These are phyloP conservation scores for Polygonum maritimum DNA, from an alignment of 148 eudicot species.

Conservation along the genomic window DNA sequence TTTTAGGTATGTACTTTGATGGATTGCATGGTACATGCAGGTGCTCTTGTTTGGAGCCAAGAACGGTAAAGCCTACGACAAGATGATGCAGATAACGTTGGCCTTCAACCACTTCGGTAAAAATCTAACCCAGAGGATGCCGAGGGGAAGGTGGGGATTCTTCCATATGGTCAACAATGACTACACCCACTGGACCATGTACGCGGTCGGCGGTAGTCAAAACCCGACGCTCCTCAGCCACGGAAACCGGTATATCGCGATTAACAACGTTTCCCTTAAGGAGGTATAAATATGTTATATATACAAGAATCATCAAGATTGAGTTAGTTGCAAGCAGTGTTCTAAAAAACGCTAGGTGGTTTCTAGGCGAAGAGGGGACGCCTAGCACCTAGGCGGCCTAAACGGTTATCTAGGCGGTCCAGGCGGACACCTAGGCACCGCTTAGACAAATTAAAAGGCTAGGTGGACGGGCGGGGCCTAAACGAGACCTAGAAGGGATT, in stretches of 20 bases:
- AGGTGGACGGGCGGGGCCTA: too few relatives aligned
- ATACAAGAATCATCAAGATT: too few relatives aligned
- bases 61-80: conserved; percentile 26
- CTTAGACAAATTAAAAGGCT: too few relatives aligned
- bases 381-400: too few relatives aligned
- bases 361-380: too few relatives aligned
- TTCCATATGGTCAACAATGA: conserved; percentile 60
- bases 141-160: conserved; percentile 55
- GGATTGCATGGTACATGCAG: not conserved
- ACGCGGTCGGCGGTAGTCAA: conserved; percentile 58
- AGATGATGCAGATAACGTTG: conserved; percentile 58
- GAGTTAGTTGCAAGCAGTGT: too few relatives aligned
- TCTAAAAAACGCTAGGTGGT: too few relatives aligned
- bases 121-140: conserved; percentile 60
- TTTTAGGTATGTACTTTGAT: too few relatives aligned
- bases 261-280: conserved; percentile 23
- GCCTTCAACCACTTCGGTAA: conserved; percentile 66
- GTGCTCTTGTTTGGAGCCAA: conserved; percentile 49
- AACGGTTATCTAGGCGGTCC: too few relatives aligned
- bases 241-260: conserved; percentile 53
- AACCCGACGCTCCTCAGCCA: conserved; percentile 49
- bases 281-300: conserved; percentile 14
- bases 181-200: conserved; percentile 70
- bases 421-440: too few relatives aligned
- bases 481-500: too few relatives aligned